Evolutionary conservation across 2,329 filamentous ascomycete species (phyloP).

Genomic region (Aaosphaeria arxii): DNA sequence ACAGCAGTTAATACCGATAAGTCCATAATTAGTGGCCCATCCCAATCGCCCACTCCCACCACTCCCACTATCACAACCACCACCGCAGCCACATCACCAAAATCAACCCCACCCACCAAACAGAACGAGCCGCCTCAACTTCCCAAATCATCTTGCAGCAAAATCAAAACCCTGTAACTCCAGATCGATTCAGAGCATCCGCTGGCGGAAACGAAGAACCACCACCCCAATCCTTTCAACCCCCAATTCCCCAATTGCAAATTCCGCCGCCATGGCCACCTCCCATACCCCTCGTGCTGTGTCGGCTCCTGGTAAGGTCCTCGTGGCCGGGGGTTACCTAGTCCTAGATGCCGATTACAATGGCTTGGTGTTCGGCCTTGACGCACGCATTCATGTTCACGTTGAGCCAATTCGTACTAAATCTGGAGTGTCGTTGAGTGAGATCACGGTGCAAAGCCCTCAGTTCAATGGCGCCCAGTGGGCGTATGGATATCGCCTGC

Average conservation of each 20-base stretch:
- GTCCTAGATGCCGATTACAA: slow-evolving; percentile 87
- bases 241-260: neutral
- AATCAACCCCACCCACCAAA: no score
- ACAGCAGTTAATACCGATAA: no score
- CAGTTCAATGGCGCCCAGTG: slow-evolving; percentile 87
- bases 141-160: no score
- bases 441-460: slow-evolving; percentile 84
- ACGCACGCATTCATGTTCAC: slow-evolving; percentile 61
- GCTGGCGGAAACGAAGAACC: no score
- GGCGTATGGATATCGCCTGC: slow-evolving; percentile 77
- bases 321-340: slow-evolving; percentile 91
- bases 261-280: neutral
- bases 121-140: no score
- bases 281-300: slow-evolving; percentile 43
- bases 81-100: no score
- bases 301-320: slow-evolving; percentile 93
- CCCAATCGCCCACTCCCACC: neutral
- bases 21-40: neutral
- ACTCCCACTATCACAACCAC: no score
- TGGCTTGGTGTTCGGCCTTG: slow-evolving; percentile 64
- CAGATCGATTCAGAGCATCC: no score
- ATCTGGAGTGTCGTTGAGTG: slow-evolving; percentile 59
- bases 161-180: no score
- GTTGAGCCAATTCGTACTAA: slow-evolving; percentile 57
- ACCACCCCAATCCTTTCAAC: no score